A percentile compares a stretch with the other conserved stretches of the same genome.
Conservation (phyloP, 2,329 filamentous ascomycete species). For the Ceratocystiopsis sp. region DNA sequence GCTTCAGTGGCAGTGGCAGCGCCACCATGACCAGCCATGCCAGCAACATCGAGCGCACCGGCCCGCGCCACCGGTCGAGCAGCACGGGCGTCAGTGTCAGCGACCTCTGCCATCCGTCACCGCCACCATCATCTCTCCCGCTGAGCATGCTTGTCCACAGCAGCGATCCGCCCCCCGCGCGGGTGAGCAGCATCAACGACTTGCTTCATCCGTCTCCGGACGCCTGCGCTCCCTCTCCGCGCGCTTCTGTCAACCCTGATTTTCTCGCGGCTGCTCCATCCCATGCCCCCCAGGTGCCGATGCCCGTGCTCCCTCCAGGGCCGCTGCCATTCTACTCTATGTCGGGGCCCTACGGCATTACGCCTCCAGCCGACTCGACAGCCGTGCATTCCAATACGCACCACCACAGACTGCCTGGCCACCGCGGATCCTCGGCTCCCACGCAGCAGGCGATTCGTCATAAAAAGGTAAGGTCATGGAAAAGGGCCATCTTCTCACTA, state of each 20-base stretch:
- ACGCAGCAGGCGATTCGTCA: no score
- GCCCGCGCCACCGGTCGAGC: not conserved
- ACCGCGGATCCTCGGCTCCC: no score
- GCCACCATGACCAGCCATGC: no score
- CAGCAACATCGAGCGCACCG: no score
- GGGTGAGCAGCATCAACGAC: slow-evolving; percentile 6
- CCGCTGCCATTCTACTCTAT: slow-evolving; percentile 27
- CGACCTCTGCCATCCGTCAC: slow-evolving; percentile 10
- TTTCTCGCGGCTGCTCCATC: no score
- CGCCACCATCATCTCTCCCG: slow-evolving; percentile 1
- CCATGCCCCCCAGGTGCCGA: not conserved
- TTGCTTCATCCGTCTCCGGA: not conserved
- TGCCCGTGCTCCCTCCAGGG: slow-evolving; percentile 14
- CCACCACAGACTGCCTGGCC: no score
- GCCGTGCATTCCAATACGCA: slow-evolving; percentile 24
- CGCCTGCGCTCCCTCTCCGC: no score
- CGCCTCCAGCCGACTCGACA: slow-evolving; percentile 21
- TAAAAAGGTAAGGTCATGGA: no score
- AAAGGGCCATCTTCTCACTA: no score
- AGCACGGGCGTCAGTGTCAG: slow-evolving; percentile 2
- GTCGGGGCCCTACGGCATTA: slow-evolving; percentile 25
- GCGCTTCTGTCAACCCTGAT: no score
- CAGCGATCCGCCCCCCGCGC: not conserved
- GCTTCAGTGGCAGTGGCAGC: no score
- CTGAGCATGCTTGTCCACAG: not conserved